Evolutionary conservation across 768 basidiomycete species (phyloP).

Genomic region (Leucosporidium scottii): DNA sequence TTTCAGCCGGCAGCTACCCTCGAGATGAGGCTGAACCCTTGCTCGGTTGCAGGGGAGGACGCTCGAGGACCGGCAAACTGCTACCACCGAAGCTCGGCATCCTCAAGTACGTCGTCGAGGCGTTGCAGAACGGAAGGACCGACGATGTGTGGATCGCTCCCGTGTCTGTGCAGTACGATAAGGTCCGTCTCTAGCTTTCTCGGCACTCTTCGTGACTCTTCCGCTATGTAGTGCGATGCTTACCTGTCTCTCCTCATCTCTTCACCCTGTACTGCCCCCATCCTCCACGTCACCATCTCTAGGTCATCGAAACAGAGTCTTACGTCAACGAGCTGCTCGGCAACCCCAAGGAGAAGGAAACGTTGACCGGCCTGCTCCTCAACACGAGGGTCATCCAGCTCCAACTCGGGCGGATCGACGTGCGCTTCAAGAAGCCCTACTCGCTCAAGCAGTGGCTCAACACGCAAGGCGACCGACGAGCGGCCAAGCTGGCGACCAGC

Average conservation of each 20-base stretch:
- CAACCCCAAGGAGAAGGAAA: slow-evolving; percentile 35
- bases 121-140: slow-evolving; percentile 17
- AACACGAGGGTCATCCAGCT: slow-evolving; percentile 31
- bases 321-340: slow-evolving; percentile 35
- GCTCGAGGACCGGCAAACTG: slow-evolving; percentile 34
- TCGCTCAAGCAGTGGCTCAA: slow-evolving; percentile 31
- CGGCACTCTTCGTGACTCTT: too few species aligned
- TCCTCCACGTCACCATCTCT: not conserved
- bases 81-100: slow-evolving; percentile 35
- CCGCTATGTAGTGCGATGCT: too few species aligned
- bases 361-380: slow-evolving; percentile 17
- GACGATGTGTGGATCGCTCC: slow-evolving; percentile 10
- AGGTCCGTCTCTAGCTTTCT: slow-evolving; percentile 8
- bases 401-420: slow-evolving; percentile 36
- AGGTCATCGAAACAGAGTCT: slow-evolving; percentile 14
- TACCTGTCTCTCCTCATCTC: too few species aligned
- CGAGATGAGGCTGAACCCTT: not conserved
- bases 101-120: slow-evolving; percentile 28
- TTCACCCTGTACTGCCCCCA: too few species aligned
- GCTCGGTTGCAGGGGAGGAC: slow-evolving; percentile 29
- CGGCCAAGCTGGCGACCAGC: not conserved
- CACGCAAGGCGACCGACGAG: slow-evolving; percentile 27
- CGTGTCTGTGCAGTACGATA: slow-evolving; percentile 36
- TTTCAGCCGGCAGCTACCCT: not conserved
- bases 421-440: slow-evolving; percentile 35